Percentiles rank a stretch among this genome's conserved stretches.
Conservation (phyloP, 2,329 filamentous ascomycete species). For the Drechslera avenae region DNA sequence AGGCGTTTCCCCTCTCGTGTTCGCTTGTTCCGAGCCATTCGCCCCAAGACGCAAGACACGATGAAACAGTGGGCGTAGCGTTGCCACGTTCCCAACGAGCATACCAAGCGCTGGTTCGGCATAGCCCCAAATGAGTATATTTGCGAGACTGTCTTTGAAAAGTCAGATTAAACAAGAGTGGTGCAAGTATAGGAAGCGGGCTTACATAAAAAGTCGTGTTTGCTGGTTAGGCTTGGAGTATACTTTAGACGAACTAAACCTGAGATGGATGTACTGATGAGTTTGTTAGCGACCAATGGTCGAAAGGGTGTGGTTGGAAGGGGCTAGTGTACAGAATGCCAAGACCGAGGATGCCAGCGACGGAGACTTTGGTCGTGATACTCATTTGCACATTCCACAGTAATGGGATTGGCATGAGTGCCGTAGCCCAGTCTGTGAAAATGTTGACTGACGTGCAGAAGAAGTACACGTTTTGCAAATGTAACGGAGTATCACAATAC, state of each 20-base stretch:
- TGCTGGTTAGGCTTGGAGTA: conserved; percentile 42
- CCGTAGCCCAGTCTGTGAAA: conserved; percentile 46
- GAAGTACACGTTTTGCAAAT: conserved; percentile 43
- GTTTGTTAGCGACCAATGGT: not conserved
- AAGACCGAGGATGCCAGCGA: conserved; percentile 25
- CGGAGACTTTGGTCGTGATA: conserved; percentile 32
- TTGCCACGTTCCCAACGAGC: conserved; percentile 43
- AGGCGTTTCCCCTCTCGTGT: not conserved
- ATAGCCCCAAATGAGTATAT: conserved; percentile 47
- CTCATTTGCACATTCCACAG: conserved; percentile 37
- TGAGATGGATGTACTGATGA: conserved; percentile 31
- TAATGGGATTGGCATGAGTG: conserved; percentile 35
- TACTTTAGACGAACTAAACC: conserved; percentile 30
- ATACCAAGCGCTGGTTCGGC: conserved; percentile 46
- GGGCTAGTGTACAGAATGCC: conserved; percentile 28
- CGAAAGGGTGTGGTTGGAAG: too few species aligned
- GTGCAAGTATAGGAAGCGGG: too few species aligned
- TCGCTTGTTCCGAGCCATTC: conserved; percentile 6
- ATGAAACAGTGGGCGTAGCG: conserved; percentile 43
- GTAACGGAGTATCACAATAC: conserved; percentile 30
- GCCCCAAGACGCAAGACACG: conserved; percentile 24
- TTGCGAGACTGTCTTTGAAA: conserved; percentile 32
- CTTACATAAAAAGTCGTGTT: conserved; percentile 38
- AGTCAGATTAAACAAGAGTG: not conserved
- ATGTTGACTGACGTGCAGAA: conserved; percentile 47